Percentiles rank a stretch among this genome's conserved stretches.
Conservation (phyloP, 106 monocot genomes). For the Triglochin maritima region DNA sequence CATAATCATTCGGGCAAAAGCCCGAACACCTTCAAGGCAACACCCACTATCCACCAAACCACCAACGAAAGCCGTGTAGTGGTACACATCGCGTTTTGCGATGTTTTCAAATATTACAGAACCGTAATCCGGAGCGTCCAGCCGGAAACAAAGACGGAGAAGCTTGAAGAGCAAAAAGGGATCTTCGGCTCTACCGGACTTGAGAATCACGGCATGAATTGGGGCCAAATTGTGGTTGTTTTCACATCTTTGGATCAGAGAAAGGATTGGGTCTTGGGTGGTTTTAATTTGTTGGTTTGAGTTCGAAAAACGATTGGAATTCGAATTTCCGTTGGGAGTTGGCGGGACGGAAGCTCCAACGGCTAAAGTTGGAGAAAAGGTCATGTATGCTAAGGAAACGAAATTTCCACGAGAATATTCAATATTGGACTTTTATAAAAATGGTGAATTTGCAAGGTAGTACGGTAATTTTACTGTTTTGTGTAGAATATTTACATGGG, state of each 20-base stretch:
- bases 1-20: constrained; percentile 23
- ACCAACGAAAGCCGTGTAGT: constrained; percentile 38
- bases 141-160: constrained; percentile 24
- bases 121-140: constrained; percentile 18
- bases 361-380: too few species aligned
- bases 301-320: too few species aligned
- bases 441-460: too few species aligned
- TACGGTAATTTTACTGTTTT: too few species aligned
- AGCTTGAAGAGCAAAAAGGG: constrained; percentile 32
- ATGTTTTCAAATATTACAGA: constrained; percentile 24
- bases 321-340: too few species aligned
- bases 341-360: too few species aligned
- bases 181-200: constrained; percentile 14
- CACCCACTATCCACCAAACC: constrained; percentile 2
- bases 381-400: too few species aligned
- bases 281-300: not conserved
- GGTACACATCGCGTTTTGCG: constrained; percentile 29
- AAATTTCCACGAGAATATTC: too few species aligned
- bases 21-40: constrained; percentile 10
- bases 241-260: constrained; percentile 23
- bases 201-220: constrained; percentile 34
- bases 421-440: too few species aligned
- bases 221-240: constrained; percentile 15
- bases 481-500: too few species aligned
- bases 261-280: constrained; percentile 10